A percentile compares a stretch with the other conserved stretches of the same genome.
phyloP scores from a whole-genome alignment of 2,329 filamentous ascomycete genomes.

The Cladophialophora yegresii region DNA sequence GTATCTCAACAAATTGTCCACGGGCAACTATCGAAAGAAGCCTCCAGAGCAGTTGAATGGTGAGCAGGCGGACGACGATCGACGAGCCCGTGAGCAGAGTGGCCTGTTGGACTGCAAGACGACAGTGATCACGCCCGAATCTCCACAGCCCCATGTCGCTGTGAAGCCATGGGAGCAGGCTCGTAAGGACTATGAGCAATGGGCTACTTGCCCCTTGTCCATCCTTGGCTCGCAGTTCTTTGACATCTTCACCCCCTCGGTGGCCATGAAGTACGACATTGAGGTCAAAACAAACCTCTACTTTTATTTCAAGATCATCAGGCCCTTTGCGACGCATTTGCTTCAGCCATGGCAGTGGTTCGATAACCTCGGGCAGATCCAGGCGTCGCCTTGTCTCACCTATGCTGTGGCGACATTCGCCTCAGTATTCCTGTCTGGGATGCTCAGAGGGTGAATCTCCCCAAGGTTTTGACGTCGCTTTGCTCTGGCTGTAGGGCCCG shows the following conservation, averaged over 20 bases:
- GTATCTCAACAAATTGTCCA: conserved; percentile 5
- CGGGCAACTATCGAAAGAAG: conserved; percentile 4
- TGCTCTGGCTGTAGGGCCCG: not conserved
- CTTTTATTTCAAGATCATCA: conserved; percentile 28
- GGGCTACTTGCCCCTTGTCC: conserved; percentile 3
- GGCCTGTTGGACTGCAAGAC: not conserved
- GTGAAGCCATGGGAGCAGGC: conserved; percentile 4
- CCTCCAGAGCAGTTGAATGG: not conserved
- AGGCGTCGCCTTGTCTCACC: conserved; percentile 25
- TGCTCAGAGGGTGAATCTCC: conserved; percentile 12
- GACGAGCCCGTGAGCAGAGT: not conserved
- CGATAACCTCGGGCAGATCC: conserved; percentile 26
- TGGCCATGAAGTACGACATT: conserved; percentile 9
- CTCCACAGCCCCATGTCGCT: conserved; percentile 4
- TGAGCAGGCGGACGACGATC: not conserved
- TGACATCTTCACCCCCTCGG: conserved; percentile 20
- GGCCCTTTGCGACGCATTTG: conserved; percentile 26
- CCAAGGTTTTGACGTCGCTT: not conserved
- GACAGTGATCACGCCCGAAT: not conserved
- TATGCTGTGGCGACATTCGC: conserved; percentile 29
- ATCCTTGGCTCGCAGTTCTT: conserved; percentile 21
- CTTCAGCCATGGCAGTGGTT: conserved; percentile 27
- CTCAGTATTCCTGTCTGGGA: conserved; percentile 27
- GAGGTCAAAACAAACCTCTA: conserved; percentile 25
- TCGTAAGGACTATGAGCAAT: conserved; percentile 10